A percentile compares a stretch with the other conserved stretches of the same genome.
These are phyloP conservation scores for Aureobasidium musti DNA, from an alignment of 2,329 filamentous ascomycete species.

Conservation along the genomic window DNA sequence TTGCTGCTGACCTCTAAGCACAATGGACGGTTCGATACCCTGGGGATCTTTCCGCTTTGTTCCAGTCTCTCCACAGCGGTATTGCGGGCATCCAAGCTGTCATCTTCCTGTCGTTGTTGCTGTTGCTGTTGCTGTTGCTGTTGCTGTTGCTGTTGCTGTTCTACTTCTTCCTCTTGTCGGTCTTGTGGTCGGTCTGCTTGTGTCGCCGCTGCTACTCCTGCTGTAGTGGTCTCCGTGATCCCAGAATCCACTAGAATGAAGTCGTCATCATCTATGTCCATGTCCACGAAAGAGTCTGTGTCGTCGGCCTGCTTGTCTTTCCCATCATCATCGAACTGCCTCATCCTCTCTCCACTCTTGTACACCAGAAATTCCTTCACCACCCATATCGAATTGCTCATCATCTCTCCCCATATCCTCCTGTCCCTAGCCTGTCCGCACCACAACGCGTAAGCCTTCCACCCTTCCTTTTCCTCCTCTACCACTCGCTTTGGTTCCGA, in stretches of 20 bases:
- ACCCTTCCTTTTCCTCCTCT: slow-evolving; percentile 4
- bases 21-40: not conserved
- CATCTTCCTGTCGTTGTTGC: too few species aligned
- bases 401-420: too few species aligned
- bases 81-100: too few species aligned
- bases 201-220: too few species aligned
- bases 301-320: too few species aligned
- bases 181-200: too few species aligned
- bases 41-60: not conserved
- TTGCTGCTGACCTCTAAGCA: not conserved
- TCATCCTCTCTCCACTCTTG: slow-evolving; percentile 9
- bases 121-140: too few species aligned
- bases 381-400: too few species aligned
- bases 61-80: not conserved
- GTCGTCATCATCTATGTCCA: slow-evolving; percentile 4
- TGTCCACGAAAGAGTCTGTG: too few species aligned
- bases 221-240: not conserved
- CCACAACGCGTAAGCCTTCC: slow-evolving; percentile 12
- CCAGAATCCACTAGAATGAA: not conserved
- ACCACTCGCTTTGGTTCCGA: not conserved
- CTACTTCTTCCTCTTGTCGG: too few species aligned
- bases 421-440: too few species aligned
- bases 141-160: not conserved
- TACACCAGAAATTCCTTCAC: too few species aligned
- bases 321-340: not conserved